Conservation (phyloP, 345 rosid genomes). For the Jatropha curcas region DNA sequence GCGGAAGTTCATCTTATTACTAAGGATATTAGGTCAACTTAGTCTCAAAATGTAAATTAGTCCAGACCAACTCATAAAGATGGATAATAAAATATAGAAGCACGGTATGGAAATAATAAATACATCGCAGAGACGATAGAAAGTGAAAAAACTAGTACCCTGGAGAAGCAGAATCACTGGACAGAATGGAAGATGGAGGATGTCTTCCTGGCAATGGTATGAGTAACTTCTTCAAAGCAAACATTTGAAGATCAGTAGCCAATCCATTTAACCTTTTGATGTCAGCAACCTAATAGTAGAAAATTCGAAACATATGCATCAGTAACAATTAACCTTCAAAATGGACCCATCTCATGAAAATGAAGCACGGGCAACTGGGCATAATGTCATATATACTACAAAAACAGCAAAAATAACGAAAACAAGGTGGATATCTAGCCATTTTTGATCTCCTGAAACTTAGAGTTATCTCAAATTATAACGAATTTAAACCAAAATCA, state of each 20-base stretch:
- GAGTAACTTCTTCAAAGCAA: conserved; percentile 67
- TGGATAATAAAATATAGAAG: too few relatives aligned
- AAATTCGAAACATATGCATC: not conserved
- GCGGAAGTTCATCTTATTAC: too few relatives aligned
- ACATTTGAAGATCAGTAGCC: conserved; percentile 88
- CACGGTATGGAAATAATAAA: not conserved
- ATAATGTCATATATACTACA: not conserved
- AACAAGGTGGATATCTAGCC: too few relatives aligned
- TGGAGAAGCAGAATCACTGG: conserved; percentile 36
- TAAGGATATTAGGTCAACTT: too few relatives aligned
- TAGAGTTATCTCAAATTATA: not conserved
- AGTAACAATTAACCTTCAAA: not conserved
- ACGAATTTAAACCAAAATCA: too few relatives aligned
- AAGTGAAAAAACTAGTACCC: conserved; percentile 36
- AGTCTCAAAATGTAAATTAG: not conserved
- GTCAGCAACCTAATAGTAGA: conserved; percentile 76
- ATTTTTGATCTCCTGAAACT: not conserved
- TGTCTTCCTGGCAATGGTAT: conserved; percentile 91
- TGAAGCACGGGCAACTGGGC: not conserved
- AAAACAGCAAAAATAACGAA: not conserved
- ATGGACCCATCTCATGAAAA: conserved; percentile 9
- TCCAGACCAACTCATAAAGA: not conserved
- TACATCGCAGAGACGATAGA: not conserved
- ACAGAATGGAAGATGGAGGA: conserved; percentile 66
- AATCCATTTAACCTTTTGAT: conserved; percentile 78